Percentiles rank a stretch among this genome's conserved stretches.
Evolutionary conservation across 805 yeast genomes (phyloP).

Genomic region (Wickerhamiella spandovensis): DNA sequence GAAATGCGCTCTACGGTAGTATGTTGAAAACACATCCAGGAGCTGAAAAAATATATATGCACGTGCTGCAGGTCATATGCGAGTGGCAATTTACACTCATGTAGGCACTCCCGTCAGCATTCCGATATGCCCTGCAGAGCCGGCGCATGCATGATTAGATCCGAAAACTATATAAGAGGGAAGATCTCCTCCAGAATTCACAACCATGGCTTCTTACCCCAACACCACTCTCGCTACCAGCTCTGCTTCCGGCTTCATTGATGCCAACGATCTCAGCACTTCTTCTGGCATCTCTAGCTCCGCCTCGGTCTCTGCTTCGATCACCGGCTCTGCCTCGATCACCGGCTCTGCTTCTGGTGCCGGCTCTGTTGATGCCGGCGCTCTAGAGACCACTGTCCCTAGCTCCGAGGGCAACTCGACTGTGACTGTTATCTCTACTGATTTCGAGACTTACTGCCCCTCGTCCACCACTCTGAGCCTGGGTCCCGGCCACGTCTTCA

Average conservation of each 20-base stretch:
- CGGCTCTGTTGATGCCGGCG: background rate
- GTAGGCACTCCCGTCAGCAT: background rate
- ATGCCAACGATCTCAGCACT: too few relatives aligned
- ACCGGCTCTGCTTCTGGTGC: slow-evolving; percentile 7
- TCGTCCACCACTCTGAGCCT: slow-evolving; percentile 18
- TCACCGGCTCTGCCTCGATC: background rate
- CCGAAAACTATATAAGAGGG: background rate
- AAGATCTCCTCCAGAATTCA: too few relatives aligned
- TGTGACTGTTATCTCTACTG: slow-evolving; percentile 14
- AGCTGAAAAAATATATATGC: background rate
- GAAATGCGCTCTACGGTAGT: too few relatives aligned
- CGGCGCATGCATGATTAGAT: background rate
- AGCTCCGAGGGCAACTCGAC: background rate
- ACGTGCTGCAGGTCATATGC: background rate
- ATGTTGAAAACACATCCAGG: too few relatives aligned
- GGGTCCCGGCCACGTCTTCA: slow-evolving; percentile 28
- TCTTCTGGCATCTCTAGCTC: background rate
- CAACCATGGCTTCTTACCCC: background rate
- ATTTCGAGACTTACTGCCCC: slow-evolving; percentile 20
- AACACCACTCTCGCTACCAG: background rate
- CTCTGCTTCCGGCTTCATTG: background rate
- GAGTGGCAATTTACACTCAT: background rate
- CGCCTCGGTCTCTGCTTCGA: background rate
- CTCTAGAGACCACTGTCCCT: background rate
- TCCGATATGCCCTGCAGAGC: background rate